Percentiles rank a stretch among this genome's conserved stretches.
phyloP scores from a whole-genome alignment of 169 alveolate species.

The Amoebophrya sp. region DNA sequence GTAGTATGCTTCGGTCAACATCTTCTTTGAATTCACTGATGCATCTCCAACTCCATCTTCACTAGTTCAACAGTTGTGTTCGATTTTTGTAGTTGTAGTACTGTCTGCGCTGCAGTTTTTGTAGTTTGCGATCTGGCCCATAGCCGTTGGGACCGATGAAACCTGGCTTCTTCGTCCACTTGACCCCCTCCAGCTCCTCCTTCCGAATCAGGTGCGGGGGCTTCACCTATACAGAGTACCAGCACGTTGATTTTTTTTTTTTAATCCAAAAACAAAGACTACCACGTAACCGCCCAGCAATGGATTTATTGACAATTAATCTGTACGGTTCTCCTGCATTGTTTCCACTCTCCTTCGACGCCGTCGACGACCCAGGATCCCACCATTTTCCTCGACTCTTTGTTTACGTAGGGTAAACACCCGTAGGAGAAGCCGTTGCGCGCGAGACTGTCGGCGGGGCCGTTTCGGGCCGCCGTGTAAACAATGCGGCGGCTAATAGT shows the following conservation, averaged over 20 bases:
- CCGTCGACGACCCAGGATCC: neutral
- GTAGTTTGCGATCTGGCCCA: neutral
- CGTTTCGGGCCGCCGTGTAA: neutral
- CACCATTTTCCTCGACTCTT: neutral
- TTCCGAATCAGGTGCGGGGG: neutral
- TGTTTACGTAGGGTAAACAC: neutral
- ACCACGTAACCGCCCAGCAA: neutral
- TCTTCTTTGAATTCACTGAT: neutral
- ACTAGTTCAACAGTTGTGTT: neutral
- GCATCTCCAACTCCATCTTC: neutral
- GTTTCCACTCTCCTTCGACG: neutral
- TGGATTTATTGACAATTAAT: neutral
- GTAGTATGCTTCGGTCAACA: too few relatives aligned
- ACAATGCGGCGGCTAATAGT: neutral
- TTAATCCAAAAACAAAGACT: neutral
- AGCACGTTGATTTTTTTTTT: neutral
- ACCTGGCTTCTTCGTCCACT: neutral
- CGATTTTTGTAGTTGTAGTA: too few relatives aligned
- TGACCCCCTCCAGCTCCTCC: neutral
- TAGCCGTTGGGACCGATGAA: neutral
- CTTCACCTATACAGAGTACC: neutral
- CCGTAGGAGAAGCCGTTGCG: neutral
- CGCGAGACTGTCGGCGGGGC: neutral
- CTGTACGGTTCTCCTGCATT: neutral
- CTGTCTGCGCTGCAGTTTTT: neutral